phyloP scores from a whole-genome alignment of 1,139 yeast genomes.

The Lodderomyces orthopsilosis region DNA sequence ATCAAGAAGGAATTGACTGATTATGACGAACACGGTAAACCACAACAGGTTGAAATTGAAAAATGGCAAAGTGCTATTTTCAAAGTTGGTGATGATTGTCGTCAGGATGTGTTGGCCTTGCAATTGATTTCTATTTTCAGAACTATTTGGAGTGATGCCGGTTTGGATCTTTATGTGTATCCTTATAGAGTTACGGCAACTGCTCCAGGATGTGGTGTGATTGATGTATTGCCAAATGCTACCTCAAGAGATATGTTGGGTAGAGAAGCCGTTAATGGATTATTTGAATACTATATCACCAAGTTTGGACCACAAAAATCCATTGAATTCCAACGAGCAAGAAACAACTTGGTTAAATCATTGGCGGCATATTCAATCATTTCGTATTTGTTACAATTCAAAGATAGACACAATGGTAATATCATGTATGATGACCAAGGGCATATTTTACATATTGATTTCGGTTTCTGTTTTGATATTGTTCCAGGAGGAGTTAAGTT shows the following conservation, averaged over 20 bases:
- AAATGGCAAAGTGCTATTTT: slow-evolving; percentile 95
- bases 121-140: slow-evolving; percentile 91
- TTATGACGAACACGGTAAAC: slow-evolving; percentile 43
- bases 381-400: slow-evolving; percentile 87
- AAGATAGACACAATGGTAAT: slow-evolving; percentile 98
- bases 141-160: slow-evolving; percentile 83
- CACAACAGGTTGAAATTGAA: slow-evolving; percentile 39
- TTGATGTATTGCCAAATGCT: slow-evolving; percentile 94
- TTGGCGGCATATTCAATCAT: slow-evolving; percentile 95
- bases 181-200: slow-evolving; percentile 98
- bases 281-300: slow-evolving; percentile 86
- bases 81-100: slow-evolving; percentile 98
- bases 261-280: slow-evolving; percentile 96
- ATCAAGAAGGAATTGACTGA: slow-evolving; percentile 58
- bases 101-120: slow-evolving; percentile 94
- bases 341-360: slow-evolving; percentile 89
- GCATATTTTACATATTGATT: slow-evolving; percentile 92
- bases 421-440: slow-evolving; percentile 98
- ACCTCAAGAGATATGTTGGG: slow-evolving; percentile 98
- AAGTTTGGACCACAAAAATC: slow-evolving; percentile 94
- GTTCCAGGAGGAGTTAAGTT: slow-evolving; percentile 98
- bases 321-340: slow-evolving; percentile 83
- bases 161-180: slow-evolving; percentile 85
- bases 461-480: slow-evolving; percentile 97
- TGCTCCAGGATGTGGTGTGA: slow-evolving; percentile 98